Percentiles rank a stretch among this genome's conserved stretches.
phyloP scores from a whole-genome alignment of 2,329 filamentous ascomycete species.

The Calonectria montana region DNA sequence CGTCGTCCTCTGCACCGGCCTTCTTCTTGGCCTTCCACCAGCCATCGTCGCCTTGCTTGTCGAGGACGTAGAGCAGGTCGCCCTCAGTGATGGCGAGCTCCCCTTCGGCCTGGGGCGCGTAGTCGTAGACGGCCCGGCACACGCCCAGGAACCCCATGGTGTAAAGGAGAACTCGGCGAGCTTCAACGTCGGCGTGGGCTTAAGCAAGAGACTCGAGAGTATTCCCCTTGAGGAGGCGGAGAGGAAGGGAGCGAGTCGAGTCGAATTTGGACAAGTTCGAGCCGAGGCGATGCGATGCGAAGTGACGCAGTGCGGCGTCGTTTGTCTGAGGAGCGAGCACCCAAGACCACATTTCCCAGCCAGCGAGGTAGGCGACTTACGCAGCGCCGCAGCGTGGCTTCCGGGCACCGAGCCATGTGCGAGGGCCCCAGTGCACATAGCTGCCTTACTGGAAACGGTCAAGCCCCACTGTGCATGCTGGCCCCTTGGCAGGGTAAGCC shows the following conservation, averaged over 20 bases:
- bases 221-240: constrained; percentile 22
- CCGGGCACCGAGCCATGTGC: constrained; percentile 17
- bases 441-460: constrained; percentile 13
- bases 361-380: constrained; percentile 28
- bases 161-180: constrained; percentile 34
- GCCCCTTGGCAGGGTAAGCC: not conserved
- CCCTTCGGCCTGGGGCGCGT: constrained; percentile 85
- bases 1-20: constrained; percentile 84
- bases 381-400: constrained; percentile 30
- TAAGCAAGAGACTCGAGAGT: constrained; percentile 26
- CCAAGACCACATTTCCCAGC: constrained; percentile 22
- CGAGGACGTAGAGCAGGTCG: constrained; percentile 88
- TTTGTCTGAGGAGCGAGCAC: constrained; percentile 42
- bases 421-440: constrained; percentile 10
- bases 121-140: constrained; percentile 93
- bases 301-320: constrained; percentile 46
- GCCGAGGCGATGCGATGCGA: constrained; percentile 30
- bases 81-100: constrained; percentile 89
- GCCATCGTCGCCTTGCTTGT: constrained; percentile 80
- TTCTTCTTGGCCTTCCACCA: constrained; percentile 99
- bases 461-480: not conserved
- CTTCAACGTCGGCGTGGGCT: constrained; percentile 34
- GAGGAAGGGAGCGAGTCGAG: constrained; percentile 18
- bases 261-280: constrained; percentile 34
- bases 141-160: constrained; percentile 92